A percentile compares a stretch with the other conserved stretches of the same genome.
phyloP scores from a whole-genome alignment of 495 filamentous ascomycete genomes.

The Daldinia bambusicola region DNA sequence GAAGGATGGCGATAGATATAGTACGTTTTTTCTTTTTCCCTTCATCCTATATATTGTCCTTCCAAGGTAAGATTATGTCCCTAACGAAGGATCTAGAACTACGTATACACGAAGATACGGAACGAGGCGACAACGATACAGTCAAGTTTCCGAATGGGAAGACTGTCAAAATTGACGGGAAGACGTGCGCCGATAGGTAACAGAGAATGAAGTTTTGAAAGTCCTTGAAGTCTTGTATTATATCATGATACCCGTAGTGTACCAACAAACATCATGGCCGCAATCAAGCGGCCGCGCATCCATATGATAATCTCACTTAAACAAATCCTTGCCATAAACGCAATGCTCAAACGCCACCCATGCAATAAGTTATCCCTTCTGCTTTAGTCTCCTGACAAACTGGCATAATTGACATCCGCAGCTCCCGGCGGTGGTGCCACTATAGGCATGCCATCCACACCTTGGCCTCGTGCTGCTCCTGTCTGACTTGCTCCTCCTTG shows the following conservation, averaged over 20 bases:
- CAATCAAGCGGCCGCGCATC: constrained; percentile 5
- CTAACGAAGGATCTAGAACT: constrained; percentile 65
- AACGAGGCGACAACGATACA: constrained; percentile 90
- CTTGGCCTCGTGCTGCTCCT: constrained; percentile 54
- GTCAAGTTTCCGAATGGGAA: constrained; percentile 68
- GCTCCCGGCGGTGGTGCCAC: constrained; percentile 87
- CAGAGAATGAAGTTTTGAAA: constrained; percentile 41
- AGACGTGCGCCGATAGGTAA: constrained; percentile 57
- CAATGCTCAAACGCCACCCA: constrained; percentile 48
- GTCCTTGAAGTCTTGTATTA: constrained; percentile 50
- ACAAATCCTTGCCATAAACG: constrained; percentile 55
- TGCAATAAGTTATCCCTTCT: constrained; percentile 43
- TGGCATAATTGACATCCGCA: constrained; percentile 83
- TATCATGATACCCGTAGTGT: constrained; percentile 47
- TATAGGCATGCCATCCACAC: constrained; percentile 59
- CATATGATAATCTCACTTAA: constrained; percentile 42
- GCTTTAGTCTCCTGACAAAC: constrained; percentile 78
- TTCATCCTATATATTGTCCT: background rate
- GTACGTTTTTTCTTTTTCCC: constrained; percentile 56
- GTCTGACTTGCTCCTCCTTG: constrained; percentile 43
- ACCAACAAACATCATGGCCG: constrained; percentile 49
- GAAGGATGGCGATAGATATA: constrained; percentile 69
- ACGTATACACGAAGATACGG: constrained; percentile 87
- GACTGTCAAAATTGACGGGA: constrained; percentile 57
- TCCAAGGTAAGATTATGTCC: background rate